Evolutionary conservation across 106 monocot genomes (phyloP), one percentile per base, ranked within the genome.

Genomic region (Ottelia alismoides): DNA sequence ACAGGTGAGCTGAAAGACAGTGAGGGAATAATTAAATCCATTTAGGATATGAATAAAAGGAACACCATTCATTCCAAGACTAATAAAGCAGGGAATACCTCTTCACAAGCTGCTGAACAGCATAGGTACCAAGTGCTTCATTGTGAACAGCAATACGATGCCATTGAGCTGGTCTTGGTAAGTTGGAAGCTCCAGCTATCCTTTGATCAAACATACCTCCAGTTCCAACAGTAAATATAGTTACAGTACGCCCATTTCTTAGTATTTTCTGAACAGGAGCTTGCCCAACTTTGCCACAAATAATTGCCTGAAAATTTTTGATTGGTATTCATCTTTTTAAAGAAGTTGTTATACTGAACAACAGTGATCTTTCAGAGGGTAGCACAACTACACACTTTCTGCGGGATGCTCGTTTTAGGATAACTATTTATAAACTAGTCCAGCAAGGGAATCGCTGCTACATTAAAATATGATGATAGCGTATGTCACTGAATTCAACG

Each of bases 181-280:
- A 69, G 45, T 77, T 62, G 24, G 56, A 74, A 62, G 52, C 68
- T 47, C 79, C 72, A 48, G 59, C 44, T 40, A 98, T 72, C 68
- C 96, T 76, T 51, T 98, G 96, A 26, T 98, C 96, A 70, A 44
- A 98, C 96, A 98, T 89, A 47, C 96, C 96, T 4, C 96, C 96
- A 50, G 96, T 98, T 62, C 89, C 96, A 55, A 98, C 89, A 27
- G 96, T 89, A 61, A 98, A 98, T 58, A 85, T 76, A 2, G 96
- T 98, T 21, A 98, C 67, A 26, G 96, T 85, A 21, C 55, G 60
- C 7, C 96, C 96, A 61, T 82, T 82, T 31, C 96, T 85, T 45
- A 98, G 56, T 58, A 98, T 89, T 63, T 98, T 98, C 64, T 98
- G 96, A 18, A 98, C 63, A 25, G 96, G 96, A 28, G 67, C 19